phyloP scores from a whole-genome alignment of 139 green algal genomes.

The Picochlorum sp. region DNA sequence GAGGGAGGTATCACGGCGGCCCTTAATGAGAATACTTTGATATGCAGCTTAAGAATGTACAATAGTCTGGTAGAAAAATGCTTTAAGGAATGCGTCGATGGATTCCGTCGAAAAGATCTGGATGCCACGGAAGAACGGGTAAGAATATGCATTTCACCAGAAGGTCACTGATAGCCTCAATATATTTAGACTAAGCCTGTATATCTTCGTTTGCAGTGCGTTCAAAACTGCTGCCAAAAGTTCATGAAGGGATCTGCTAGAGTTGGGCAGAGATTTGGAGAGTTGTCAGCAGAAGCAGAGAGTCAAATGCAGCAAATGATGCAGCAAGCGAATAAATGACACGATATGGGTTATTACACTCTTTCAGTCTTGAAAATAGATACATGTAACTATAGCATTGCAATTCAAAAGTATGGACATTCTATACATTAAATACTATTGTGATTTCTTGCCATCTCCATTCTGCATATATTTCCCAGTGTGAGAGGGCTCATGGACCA shows the following conservation, averaged over 20 bases:
- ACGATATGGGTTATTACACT: background rate
- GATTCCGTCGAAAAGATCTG: constrained; percentile 85
- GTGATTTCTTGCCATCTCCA: no score
- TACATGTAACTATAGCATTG: no score
- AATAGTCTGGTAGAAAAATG: constrained; percentile 92
- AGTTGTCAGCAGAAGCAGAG: constrained; percentile 47
- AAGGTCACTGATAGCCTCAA: background rate
- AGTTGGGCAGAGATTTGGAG: constrained; percentile 78
- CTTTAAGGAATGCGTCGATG: constrained; percentile 86
- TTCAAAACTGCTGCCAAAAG: constrained; percentile 85
- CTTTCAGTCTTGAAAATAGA: no score
- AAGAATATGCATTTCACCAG: background rate
- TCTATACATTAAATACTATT: no score
- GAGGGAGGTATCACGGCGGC: no score
- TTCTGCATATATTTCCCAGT: no score
- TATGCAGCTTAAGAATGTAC: constrained; percentile 90
- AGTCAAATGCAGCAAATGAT: constrained; percentile 38
- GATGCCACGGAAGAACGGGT: constrained; percentile 86
- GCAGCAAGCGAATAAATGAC: constrained; percentile 14
- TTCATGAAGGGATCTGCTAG: constrained; percentile 89
- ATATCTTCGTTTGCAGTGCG: constrained; percentile 54
- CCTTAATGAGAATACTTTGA: no score
- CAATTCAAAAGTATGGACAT: no score
- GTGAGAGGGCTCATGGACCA: no score
- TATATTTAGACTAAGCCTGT: background rate